A percentile compares a stretch with the other conserved stretches of the same genome.
Conservation (phyloP, 1,284 basidiomycete genomes). For the Anthracocystis panici-leucophaei region DNA sequence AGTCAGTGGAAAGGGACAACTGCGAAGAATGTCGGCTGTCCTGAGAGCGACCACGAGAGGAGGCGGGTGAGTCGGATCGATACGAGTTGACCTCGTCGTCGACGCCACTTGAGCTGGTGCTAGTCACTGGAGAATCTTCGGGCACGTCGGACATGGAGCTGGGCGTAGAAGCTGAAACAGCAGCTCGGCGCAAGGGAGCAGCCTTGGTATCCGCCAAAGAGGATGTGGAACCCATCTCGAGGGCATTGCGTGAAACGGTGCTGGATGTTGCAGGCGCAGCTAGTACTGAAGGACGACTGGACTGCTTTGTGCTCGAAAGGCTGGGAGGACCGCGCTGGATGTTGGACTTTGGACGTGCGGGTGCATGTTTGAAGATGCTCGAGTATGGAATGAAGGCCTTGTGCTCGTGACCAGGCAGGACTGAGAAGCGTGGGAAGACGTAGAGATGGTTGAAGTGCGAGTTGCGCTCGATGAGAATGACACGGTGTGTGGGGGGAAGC, state of each 20-base stretch:
- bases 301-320: slow-evolving; percentile 1
- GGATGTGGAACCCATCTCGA: slow-evolving; percentile 51
- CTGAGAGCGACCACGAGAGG: slow-evolving; percentile 31
- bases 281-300: not conserved
- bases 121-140: slow-evolving; percentile 24
- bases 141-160: slow-evolving; percentile 43
- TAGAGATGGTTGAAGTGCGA: slow-evolving; percentile 73
- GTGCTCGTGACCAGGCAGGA: slow-evolving; percentile 78
- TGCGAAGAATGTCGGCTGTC: slow-evolving; percentile 43
- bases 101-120: not conserved
- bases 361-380: slow-evolving; percentile 79
- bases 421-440: slow-evolving; percentile 76
- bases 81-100: slow-evolving; percentile 22
- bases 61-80: slow-evolving; percentile 28
- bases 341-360: slow-evolving; percentile 28
- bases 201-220: slow-evolving; percentile 20
- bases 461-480: slow-evolving; percentile 72
- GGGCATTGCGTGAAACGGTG: slow-evolving; percentile 24
- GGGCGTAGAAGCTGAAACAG: slow-evolving; percentile 27
- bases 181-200: slow-evolving; percentile 22
- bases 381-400: slow-evolving; percentile 76
- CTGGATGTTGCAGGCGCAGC: slow-evolving; percentile 4
- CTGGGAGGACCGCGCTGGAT: slow-evolving; percentile 32
- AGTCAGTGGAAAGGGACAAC: slow-evolving; percentile 31
- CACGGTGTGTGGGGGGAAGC: slow-evolving; percentile 70